phyloP scores from a whole-genome alignment of 2,329 filamentous ascomycete genomes.

The Epichloe festucae region DNA sequence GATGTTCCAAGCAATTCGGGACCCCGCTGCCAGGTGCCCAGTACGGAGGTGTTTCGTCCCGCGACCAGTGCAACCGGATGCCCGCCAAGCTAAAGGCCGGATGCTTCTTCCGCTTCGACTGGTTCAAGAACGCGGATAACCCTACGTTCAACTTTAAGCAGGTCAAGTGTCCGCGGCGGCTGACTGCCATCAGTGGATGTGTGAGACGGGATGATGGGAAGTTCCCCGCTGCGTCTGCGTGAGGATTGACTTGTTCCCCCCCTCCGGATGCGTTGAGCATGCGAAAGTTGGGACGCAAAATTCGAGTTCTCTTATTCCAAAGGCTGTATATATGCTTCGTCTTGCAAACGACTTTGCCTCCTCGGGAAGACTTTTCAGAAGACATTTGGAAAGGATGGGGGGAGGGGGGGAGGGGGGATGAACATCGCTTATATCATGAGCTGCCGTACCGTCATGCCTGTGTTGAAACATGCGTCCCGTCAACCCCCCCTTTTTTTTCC shows the following conservation, averaged over 20 bases:
- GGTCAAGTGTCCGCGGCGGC: constrained; percentile 39
- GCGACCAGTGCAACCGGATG: constrained; percentile 38
- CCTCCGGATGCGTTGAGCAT: too few relatives aligned
- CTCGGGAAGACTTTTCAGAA: too few relatives aligned
- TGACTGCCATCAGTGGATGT: constrained; percentile 29
- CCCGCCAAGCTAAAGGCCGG: constrained; percentile 40
- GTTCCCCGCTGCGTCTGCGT: constrained; percentile 11
- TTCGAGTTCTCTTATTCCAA: too few relatives aligned
- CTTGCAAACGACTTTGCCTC: not conserved
- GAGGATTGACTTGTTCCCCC: not conserved
- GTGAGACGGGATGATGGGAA: constrained; percentile 17
- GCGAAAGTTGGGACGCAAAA: too few relatives aligned
- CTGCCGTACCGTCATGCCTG: not conserved
- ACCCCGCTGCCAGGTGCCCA: constrained; percentile 29
- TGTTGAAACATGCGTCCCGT: not conserved
- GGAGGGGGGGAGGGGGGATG: not conserved
- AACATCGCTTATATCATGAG: not conserved
- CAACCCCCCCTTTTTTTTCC: not conserved
- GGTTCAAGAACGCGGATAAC: constrained; percentile 47
- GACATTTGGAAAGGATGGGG: too few relatives aligned
- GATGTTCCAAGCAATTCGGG: constrained; percentile 35
- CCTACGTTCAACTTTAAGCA: constrained; percentile 40
- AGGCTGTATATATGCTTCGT: not conserved
- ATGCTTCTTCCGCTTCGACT: constrained; percentile 52
- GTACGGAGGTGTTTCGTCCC: constrained; percentile 43